Conservation (phyloP, 2,329 filamentous ascomycete species). For the Truncatella angustata region DNA sequence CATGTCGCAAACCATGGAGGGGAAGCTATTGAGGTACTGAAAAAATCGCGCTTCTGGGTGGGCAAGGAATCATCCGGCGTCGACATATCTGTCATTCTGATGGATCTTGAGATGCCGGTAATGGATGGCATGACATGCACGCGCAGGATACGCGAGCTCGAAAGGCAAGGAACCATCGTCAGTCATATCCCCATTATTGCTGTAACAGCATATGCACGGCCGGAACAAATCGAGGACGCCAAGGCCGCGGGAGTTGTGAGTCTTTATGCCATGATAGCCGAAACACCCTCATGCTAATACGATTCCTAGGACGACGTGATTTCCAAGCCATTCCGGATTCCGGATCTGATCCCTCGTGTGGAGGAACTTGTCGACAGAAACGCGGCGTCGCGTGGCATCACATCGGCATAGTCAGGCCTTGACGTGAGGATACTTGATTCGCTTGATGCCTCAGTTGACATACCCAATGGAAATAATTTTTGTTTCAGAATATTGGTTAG, state of each 20-base stretch:
- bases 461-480: neutral
- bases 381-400: neutral
- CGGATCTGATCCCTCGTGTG: conserved; percentile 68
- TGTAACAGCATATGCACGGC: conserved; percentile 78
- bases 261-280: conserved; percentile 15
- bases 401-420: neutral
- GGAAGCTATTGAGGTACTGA: conserved; percentile 58
- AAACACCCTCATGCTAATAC: conserved; percentile 15
- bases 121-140: conserved; percentile 80
- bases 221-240: conserved; percentile 70
- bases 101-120: conserved; percentile 82
- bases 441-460: neutral
- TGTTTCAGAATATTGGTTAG: neutral
- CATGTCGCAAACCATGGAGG: conserved; percentile 64
- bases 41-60: conserved; percentile 55
- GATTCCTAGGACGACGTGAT: conserved; percentile 66
- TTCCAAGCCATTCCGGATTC: conserved; percentile 76
- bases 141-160: conserved; percentile 65
- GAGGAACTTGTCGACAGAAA: conserved; percentile 44
- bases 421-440: too few relatives aligned
- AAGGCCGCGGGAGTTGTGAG: conserved; percentile 71
- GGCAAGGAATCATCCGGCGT: conserved; percentile 44
- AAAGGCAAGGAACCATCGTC: conserved; percentile 58
- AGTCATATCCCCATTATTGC: conserved; percentile 74
- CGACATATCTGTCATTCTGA: conserved; percentile 67